phyloP scores from a whole-genome alignment of 2,329 filamentous ascomycete genomes.

The Leptodontidium sp. region DNA sequence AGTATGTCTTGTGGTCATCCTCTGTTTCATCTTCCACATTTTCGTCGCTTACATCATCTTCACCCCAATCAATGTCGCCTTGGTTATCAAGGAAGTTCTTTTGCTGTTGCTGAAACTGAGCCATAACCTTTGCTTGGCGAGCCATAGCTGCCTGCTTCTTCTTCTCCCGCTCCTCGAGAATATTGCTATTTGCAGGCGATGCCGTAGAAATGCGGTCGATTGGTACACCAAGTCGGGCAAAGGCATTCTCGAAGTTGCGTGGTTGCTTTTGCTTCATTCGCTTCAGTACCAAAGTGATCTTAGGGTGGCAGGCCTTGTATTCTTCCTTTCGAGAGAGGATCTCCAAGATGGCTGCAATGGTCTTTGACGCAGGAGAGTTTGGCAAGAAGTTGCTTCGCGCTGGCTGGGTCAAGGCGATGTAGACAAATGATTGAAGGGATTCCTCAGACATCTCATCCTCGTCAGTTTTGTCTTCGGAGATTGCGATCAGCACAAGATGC shows the following conservation, averaged over 20 bases:
- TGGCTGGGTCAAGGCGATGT: constrained; percentile 70
- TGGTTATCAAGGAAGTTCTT: constrained; percentile 93
- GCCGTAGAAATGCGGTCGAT: constrained; percentile 83
- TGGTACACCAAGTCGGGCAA: constrained; percentile 68
- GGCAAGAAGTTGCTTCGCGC: constrained; percentile 69
- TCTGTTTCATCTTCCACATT: constrained; percentile 67
- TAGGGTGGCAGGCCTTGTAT: constrained; percentile 83
- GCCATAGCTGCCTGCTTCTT: constrained; percentile 93
- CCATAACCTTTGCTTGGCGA: constrained; percentile 93
- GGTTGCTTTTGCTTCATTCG: constrained; percentile 86
- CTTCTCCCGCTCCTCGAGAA: constrained; percentile 71
- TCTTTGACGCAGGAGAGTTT: constrained; percentile 63
- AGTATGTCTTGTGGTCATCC: constrained; percentile 73
- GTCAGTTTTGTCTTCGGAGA: constrained; percentile 78
- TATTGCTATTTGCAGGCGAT: constrained; percentile 74
- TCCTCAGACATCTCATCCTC: constrained; percentile 59
- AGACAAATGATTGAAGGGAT: constrained; percentile 72
- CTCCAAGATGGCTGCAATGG: constrained; percentile 70
- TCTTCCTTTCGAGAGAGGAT: constrained; percentile 72
- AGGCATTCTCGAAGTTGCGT: constrained; percentile 73
- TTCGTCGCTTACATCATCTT: constrained; percentile 78
- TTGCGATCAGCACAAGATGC: constrained; percentile 85
- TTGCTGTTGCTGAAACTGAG: constrained; percentile 96
- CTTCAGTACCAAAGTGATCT: constrained; percentile 83
- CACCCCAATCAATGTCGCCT: constrained; percentile 86